Conservation (phyloP, 306 rosid genomes). For the Oemleria cerasiformis region DNA sequence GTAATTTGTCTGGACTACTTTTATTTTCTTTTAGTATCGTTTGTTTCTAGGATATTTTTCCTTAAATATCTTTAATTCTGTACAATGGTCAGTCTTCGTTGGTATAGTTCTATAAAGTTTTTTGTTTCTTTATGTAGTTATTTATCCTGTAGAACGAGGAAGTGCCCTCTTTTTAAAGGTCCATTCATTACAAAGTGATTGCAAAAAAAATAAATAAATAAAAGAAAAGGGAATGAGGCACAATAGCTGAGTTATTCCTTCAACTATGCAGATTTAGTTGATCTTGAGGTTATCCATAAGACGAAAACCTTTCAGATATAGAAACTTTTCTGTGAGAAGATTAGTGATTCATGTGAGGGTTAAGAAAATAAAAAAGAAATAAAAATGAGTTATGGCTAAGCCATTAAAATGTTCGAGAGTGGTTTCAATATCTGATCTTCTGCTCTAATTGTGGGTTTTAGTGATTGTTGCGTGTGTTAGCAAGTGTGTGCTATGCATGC, state of each 20-base stretch:
- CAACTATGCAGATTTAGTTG: background rate
- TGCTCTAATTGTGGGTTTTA: slow-evolving; percentile 12
- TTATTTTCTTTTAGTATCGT: background rate
- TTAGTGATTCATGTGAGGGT: background rate
- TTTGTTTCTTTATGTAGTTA: background rate
- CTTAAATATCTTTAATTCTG: background rate
- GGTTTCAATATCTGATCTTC: slow-evolving; percentile 1
- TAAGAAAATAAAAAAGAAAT: background rate
- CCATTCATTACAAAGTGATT: background rate
- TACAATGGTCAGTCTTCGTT: background rate
- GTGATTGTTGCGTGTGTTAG: slow-evolving; percentile 7
- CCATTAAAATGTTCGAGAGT: background rate
- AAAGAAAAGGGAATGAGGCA: background rate
- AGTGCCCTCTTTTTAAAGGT: background rate
- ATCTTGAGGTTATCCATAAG: background rate
- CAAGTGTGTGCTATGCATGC: background rate
- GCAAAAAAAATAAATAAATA: background rate
- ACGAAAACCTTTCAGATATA: background rate
- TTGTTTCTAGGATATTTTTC: background rate
- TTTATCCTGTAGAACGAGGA: background rate
- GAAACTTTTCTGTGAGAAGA: slow-evolving; percentile 1
- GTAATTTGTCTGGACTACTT: background rate
- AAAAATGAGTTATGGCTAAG: background rate
- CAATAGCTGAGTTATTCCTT: background rate
- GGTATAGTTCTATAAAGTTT: background rate